Evolutionary conservation across 2,329 filamentous ascomycete species (phyloP).

Genomic region (Claviceps pazoutovae): DNA sequence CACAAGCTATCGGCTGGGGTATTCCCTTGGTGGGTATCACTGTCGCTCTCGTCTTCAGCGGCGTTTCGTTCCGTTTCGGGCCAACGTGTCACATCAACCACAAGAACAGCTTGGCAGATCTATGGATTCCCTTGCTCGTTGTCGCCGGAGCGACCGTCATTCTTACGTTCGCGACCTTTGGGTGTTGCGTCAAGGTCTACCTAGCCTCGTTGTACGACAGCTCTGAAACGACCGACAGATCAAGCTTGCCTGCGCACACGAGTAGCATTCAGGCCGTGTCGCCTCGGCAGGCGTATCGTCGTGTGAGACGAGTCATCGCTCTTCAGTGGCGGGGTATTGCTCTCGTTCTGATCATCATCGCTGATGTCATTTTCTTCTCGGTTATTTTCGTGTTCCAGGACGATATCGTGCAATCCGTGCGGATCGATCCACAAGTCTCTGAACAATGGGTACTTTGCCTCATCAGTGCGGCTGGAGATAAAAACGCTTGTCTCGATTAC

Average conservation of each 20-base stretch:
- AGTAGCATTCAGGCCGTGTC: conserved; percentile 65
- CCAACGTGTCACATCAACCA: conserved; percentile 91
- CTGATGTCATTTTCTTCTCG: conserved; percentile 87
- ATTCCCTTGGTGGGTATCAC: conserved; percentile 64
- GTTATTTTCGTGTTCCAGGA: conserved; percentile 83
- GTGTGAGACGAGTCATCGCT: conserved; percentile 72
- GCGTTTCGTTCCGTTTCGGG: conserved; percentile 89
- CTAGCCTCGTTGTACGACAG: conserved; percentile 68
- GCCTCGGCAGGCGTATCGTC: conserved; percentile 74
- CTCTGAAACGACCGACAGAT: conserved; percentile 54
- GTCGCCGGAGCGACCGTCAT: conserved; percentile 65
- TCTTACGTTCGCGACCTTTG: conserved; percentile 72
- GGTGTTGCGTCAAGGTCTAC: conserved; percentile 92
- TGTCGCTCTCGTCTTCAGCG: conserved; percentile 68
- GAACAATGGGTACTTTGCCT: conserved; percentile 61
- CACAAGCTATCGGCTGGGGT: conserved; percentile 71
- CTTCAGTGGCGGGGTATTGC: conserved; percentile 90
- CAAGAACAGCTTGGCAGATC: conserved; percentile 62
- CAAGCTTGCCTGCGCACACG: conserved; percentile 54
- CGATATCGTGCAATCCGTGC: conserved; percentile 48
- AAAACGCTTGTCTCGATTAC: conserved; percentile 48
- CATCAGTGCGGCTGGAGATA: conserved; percentile 37
- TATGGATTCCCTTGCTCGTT: conserved; percentile 79
- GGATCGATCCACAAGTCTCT: conserved; percentile 39
- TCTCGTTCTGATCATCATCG: conserved; percentile 78